phyloP scores from a whole-genome alignment of 2,329 filamentous ascomycete genomes.

The Niveomyces coronatus region DNA sequence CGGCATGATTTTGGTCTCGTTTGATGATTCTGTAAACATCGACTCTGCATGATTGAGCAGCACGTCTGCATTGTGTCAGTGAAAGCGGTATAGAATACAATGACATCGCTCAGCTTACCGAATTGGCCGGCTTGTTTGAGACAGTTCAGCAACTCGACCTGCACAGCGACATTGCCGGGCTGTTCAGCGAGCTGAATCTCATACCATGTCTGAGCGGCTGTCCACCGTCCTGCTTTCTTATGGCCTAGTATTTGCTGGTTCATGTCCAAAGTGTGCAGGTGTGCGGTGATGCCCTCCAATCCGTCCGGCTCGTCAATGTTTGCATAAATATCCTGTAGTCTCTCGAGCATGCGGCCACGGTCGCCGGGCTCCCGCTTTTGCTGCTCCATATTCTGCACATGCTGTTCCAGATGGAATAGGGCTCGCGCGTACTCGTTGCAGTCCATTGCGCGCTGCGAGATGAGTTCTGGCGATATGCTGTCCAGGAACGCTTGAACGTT shows the following conservation, averaged over 20 bases:
- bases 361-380: slow-evolving; percentile 38
- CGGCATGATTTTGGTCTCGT: slow-evolving; percentile 57
- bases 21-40: slow-evolving; percentile 46
- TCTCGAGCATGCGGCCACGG: slow-evolving; percentile 58
- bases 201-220: slow-evolving; percentile 94
- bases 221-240: slow-evolving; percentile 86
- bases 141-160: slow-evolving; percentile 76
- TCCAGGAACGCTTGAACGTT: slow-evolving; percentile 42
- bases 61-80: slow-evolving; percentile 47
- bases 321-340: slow-evolving; percentile 86
- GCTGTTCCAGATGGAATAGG: slow-evolving; percentile 88
- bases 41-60: slow-evolving; percentile 79
- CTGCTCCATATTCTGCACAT: slow-evolving; percentile 49
- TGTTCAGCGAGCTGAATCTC: slow-evolving; percentile 77
- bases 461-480: slow-evolving; percentile 62
- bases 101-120: slow-evolving; percentile 39
- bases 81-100: neutral
- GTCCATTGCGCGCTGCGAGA: slow-evolving; percentile 76
- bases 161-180: slow-evolving; percentile 65
- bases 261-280: slow-evolving; percentile 77
- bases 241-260: slow-evolving; percentile 91
- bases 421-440: slow-evolving; percentile 89
- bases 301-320: slow-evolving; percentile 97
- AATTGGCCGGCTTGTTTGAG: slow-evolving; percentile 94
- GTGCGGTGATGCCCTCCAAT: slow-evolving; percentile 84